Base-by-base conservation (phyloP, 306 rosid genomes). In the Acacia crassicarpa region DNA sequence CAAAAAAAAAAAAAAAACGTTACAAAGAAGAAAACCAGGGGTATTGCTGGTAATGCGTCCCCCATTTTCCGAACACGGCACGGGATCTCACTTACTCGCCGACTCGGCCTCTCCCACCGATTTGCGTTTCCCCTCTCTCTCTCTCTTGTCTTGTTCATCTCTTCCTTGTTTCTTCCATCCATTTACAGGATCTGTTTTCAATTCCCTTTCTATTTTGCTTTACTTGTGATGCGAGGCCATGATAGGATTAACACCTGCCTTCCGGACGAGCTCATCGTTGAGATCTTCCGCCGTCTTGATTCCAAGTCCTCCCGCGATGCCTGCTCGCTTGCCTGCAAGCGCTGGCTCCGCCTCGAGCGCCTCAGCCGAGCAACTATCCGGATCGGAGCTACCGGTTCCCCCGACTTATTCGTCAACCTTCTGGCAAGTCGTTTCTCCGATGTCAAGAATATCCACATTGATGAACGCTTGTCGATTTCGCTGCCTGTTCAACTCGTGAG, bases 301-400 rank as follows among this genome's bases (percentile, higher is more conserved):
- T 92, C 96, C 17, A 93, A 93, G 83, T 82, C 87, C 19, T 84
- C 86, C 86, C 93, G 89, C 83, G 97, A 92, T 75, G 84, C 99
- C 15, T 90, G 93, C 81, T 95, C 99, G 10, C 94, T 95, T 74
- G 97, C 94, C 81, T 95, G 98, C 89, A 73, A 66, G 81, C 98
- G 97, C 0, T 95, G 99, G 99, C 94, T 88, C 79, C 81, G 86
- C 20, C 97, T 95, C 25, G 97, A 95, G 73, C 97, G 99, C 1
- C 87, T 89, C 82, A 79, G 92, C 58, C 97, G 97, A 30, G 40
- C 90, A 73, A 78, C 97, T 30, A 91, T 95, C 62, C 92, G 94
- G 2, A 85, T 95, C 88, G 90, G 97, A 66, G 94, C 99, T 46
- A 83, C 98, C 70, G 96, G 90, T 4, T 85, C 85, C 70, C 97